Conservation (phyloP, 257 asterid genomes). For the Lantana camara region DNA sequence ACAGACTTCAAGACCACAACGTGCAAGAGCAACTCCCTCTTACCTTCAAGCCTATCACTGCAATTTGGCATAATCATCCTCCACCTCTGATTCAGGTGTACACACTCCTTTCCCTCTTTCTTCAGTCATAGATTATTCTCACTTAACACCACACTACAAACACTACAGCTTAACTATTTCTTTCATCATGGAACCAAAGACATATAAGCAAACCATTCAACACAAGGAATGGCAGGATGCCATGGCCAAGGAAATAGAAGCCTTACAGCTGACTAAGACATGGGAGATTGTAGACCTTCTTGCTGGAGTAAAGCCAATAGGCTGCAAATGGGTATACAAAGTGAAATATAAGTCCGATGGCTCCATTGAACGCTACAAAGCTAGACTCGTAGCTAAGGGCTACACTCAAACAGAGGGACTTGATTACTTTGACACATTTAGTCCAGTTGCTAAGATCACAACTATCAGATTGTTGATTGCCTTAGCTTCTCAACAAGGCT, state of each 20-base stretch:
- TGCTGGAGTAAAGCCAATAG: not conserved
- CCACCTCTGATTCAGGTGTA: too few species aligned
- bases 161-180: too few species aligned
- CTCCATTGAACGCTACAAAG: not conserved
- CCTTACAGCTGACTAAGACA: not conserved
- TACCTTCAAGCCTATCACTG: too few species aligned
- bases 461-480: not conserved
- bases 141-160: too few species aligned
- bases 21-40: too few species aligned
- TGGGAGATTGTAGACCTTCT: not conserved
- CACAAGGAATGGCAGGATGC: not conserved
- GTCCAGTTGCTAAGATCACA: not conserved
- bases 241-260: not conserved
- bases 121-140: too few species aligned
- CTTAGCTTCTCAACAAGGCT: not conserved
- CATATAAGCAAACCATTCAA: not conserved
- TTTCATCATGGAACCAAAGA: not conserved
- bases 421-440: not conserved
- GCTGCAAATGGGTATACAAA: not conserved
- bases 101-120: too few species aligned
- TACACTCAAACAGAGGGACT: not conserved
- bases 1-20: too few species aligned
- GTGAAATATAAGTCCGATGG: not conserved
- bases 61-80: too few species aligned
- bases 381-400: not conserved